Conservation (phyloP, 345 rosid genomes). For the Theobroma cacao region DNA sequence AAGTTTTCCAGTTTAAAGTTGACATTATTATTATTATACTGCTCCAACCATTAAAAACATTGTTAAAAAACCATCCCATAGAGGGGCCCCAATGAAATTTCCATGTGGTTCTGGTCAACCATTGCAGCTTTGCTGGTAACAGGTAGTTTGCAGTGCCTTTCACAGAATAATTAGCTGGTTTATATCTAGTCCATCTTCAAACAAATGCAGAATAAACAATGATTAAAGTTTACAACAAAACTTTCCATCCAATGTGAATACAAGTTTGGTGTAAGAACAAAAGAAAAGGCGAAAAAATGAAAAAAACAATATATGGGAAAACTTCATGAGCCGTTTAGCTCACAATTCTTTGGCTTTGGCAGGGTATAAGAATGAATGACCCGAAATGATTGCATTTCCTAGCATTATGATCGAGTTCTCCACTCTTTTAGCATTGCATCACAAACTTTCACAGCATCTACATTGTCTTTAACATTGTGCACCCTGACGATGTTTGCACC, state of each 20-base stretch:
- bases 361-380: neutral
- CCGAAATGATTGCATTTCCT: neutral
- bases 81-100: too few relatives aligned
- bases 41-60: too few relatives aligned
- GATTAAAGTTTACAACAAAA: neutral
- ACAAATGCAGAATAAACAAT: neutral
- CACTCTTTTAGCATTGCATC: conserved; percentile 55
- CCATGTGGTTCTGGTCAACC: too few relatives aligned
- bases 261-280: neutral
- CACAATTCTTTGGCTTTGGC: neutral
- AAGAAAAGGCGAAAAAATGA: neutral
- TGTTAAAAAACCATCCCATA: too few relatives aligned
- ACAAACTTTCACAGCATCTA: conserved; percentile 78
- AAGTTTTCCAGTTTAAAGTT: too few relatives aligned
- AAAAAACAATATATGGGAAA: neutral
- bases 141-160: too few relatives aligned
- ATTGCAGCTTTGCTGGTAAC: too few relatives aligned
- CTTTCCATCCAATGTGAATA: neutral
- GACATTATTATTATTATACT: too few relatives aligned
- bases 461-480: conserved; percentile 71
- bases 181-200: too few relatives aligned
- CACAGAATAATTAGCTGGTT: too few relatives aligned
- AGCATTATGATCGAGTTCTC: conserved; percentile 4
- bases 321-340: neutral
- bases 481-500: conserved; percentile 93